Evolutionary conservation across 1,284 basidiomycete species (phyloP), one percentile per base, ranked within the genome.

Genomic region (Malassezia pachydermatis): DNA sequence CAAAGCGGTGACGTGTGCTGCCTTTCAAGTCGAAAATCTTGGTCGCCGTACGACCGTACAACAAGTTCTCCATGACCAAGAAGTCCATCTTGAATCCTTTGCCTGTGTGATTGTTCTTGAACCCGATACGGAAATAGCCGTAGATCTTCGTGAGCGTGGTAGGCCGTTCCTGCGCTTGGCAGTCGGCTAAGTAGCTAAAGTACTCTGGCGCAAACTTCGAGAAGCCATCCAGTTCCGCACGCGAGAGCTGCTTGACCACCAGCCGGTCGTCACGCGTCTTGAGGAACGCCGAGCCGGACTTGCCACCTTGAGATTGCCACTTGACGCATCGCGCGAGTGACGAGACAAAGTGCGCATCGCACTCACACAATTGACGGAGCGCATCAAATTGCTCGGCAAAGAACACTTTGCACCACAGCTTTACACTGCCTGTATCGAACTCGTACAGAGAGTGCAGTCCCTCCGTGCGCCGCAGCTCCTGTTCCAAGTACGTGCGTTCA

Each of bases 361-460:
- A 95, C 55, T 88, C 86, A 62, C 92, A 96, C 11, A 84, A 88
- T 41, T 86, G 78, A 16, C 94, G 81, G 35, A 99, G 75, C 4
- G 88, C 88, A 63, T 96, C 90, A 61, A 99, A 99, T 70, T 96
- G 89, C 72, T 98, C 89, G 0, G 90, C 88, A 70, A 89, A 96
- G 48, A 98, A 80, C 57, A 96, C 84, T 4, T 88, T 88, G 72
- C 90, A 96, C 65, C 57, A 66, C n/a, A 87, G 88, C 60, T 94
- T 88, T n/a, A 84, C 87, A 45, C 88, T 76, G n/a, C 84, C 84
- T 1, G 68, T 67, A 20, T 67, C 61, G 36, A 68, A 71, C 46
- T 72, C 70, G 53, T 65, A 72, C 22, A 65, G 55, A 44, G 67
- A 62, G 41, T 72, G 69, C 23, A 62, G 53, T 2, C 64, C 67